A percentile compares a stretch with the other conserved stretches of the same genome.
Conservation (phyloP, 495 filamentous ascomycete species). For the Letharia lupina region DNA sequence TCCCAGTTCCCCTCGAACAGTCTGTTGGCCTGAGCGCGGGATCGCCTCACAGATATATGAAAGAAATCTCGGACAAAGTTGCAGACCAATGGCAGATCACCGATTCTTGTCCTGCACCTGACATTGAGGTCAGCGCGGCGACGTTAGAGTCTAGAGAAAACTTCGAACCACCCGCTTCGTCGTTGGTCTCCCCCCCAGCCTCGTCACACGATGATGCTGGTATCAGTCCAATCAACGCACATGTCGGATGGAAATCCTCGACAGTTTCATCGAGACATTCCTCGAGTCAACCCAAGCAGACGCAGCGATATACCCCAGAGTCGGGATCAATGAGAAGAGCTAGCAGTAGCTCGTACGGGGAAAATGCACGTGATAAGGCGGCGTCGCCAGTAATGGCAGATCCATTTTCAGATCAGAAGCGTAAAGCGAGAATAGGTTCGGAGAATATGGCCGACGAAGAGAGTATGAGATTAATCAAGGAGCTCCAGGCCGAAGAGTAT, state of each 20-base stretch:
- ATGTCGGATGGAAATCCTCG: conserved; percentile 33
- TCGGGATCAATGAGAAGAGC: conserved; percentile 28
- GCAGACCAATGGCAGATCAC: conserved; percentile 6
- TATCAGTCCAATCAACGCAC: conserved; percentile 26
- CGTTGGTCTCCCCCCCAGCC: conserved; percentile 46
- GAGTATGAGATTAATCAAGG: conserved; percentile 47
- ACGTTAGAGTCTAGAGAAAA: conserved; percentile 7
- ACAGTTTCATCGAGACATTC: conserved; percentile 41
- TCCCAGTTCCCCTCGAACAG: not conserved
- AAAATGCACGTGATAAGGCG: conserved; percentile 26
- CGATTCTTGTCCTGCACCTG: not conserved
- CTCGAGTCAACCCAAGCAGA: conserved; percentile 42
- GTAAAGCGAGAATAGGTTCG: conserved; percentile 4
- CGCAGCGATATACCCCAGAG: conserved; percentile 36
- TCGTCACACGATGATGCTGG: conserved; percentile 44
- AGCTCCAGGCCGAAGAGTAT: conserved; percentile 52
- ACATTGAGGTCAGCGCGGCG: not conserved
- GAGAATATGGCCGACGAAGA: conserved; percentile 42
- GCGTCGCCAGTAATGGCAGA: conserved; percentile 30
- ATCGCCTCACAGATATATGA: not conserved
- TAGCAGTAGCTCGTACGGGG: conserved; percentile 24
- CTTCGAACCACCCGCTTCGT: conserved; percentile 27
- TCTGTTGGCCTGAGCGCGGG: not conserved
- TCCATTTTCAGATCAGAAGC: conserved; percentile 9
- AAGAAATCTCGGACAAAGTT: not conserved